Conservation (phyloP, 1,284 basidiomycete species). For the Irpex lacteus region DNA sequence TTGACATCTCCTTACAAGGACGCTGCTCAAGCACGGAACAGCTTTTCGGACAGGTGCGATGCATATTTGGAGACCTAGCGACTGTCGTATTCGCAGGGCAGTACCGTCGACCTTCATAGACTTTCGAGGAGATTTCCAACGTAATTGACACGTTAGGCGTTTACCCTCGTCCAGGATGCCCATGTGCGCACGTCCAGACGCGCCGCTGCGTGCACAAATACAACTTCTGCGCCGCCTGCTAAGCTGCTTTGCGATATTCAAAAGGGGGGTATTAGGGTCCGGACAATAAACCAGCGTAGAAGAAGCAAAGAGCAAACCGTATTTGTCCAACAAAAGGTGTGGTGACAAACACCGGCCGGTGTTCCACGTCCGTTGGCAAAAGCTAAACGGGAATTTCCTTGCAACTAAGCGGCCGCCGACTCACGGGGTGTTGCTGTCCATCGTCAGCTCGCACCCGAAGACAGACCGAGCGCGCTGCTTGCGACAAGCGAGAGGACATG, state of each 20-base stretch:
- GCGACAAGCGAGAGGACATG: neutral
- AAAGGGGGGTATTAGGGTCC: neutral
- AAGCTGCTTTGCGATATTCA: neutral
- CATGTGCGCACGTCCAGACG: neutral
- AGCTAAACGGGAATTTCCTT: neutral
- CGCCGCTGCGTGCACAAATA: neutral
- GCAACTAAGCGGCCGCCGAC: neutral
- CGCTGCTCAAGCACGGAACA: neutral
- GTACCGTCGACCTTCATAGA: neutral
- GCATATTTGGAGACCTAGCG: neutral
- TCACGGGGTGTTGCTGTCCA: neutral
- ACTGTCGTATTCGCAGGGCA: neutral
- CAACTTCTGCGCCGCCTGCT: neutral
- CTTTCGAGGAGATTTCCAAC: neutral
- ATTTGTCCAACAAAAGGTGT: neutral
- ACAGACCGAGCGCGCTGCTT: neutral
- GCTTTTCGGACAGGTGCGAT: neutral
- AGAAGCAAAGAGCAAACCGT: neutral
- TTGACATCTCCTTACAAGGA: neutral
- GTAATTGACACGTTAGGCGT: neutral
- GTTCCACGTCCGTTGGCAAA: neutral
- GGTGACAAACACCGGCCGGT: neutral
- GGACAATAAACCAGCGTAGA: neutral
- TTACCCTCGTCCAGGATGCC: neutral
- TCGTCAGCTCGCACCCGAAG: neutral